Conservation (phyloP, 1,139 yeast genomes). For the Yamadazyma epiphylla region DNA sequence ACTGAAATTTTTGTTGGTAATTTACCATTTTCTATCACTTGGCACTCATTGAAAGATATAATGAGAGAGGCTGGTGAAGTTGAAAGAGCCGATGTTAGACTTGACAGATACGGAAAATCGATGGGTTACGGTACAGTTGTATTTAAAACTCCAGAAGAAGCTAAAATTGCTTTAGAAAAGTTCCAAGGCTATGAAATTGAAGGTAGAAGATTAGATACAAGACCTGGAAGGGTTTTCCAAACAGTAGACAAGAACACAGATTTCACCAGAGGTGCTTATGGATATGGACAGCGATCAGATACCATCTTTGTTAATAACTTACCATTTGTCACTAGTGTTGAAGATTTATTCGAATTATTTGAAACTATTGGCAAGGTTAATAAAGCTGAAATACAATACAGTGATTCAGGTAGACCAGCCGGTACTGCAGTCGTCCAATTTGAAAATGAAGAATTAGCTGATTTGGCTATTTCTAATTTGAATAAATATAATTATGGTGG, state of each 20-base stretch:
- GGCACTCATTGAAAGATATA: conserved; percentile 85
- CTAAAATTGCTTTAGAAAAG: conserved; percentile 55
- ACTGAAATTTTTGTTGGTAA: conserved; percentile 79
- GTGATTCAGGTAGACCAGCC: conserved; percentile 60
- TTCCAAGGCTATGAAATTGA: conserved; percentile 66
- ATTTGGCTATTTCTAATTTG: conserved; percentile 68
- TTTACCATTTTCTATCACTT: conserved; percentile 72
- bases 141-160: conserved; percentile 56
- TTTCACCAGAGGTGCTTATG: conserved; percentile 62
- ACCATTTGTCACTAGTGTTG: conserved; percentile 84
- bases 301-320: conserved; percentile 72
- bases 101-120: conserved; percentile 70
- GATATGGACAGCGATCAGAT: conserved; percentile 61
- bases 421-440: conserved; percentile 87
- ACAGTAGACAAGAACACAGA: conserved; percentile 37
- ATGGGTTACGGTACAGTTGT: conserved; percentile 83
- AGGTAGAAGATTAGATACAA: conserved; percentile 67
- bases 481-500: conserved; percentile 84
- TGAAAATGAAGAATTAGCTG: conserved; percentile 66
- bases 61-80: conserved; percentile 77
- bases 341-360: conserved; percentile 81
- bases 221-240: conserved; percentile 46
- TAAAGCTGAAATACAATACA: conserved; percentile 74
- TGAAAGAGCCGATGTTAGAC: conserved; percentile 74
- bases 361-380: conserved; percentile 78